Conservation (phyloP, 306 rosid species). For the Biancaea sappan region DNA sequence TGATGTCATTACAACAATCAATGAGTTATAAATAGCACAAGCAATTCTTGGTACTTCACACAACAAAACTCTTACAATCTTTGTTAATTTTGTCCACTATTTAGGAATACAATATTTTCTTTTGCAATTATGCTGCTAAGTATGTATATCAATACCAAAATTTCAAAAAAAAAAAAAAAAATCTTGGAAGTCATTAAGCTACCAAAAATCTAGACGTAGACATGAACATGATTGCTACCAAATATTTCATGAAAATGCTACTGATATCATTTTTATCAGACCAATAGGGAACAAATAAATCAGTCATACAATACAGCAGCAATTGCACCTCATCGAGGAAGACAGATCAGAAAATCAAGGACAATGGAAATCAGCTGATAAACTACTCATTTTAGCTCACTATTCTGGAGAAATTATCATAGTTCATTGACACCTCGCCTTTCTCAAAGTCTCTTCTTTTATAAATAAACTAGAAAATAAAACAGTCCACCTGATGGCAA, state of each 20-base stretch:
- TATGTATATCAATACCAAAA: too few relatives aligned
- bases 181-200: background rate
- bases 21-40: background rate
- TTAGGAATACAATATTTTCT: background rate
- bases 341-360: background rate
- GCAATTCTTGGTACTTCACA: background rate
- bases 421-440: background rate
- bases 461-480: background rate
- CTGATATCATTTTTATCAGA: background rate
- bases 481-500: background rate
- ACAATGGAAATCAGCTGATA: background rate
- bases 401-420: background rate
- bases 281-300: background rate
- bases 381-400: background rate
- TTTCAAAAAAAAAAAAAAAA: too few relatives aligned
- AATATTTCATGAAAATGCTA: background rate
- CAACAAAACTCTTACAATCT: background rate
- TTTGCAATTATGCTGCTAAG: background rate
- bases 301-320: slow-evolving; percentile 4
- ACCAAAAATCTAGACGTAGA: too few relatives aligned
- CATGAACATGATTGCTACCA: background rate
- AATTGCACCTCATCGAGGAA: background rate
- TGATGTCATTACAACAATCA: background rate
- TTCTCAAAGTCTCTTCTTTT: background rate
- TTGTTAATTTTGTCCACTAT: background rate